Conservation (phyloP, 345 rosid species). For the Hibiscus trionum region DNA sequence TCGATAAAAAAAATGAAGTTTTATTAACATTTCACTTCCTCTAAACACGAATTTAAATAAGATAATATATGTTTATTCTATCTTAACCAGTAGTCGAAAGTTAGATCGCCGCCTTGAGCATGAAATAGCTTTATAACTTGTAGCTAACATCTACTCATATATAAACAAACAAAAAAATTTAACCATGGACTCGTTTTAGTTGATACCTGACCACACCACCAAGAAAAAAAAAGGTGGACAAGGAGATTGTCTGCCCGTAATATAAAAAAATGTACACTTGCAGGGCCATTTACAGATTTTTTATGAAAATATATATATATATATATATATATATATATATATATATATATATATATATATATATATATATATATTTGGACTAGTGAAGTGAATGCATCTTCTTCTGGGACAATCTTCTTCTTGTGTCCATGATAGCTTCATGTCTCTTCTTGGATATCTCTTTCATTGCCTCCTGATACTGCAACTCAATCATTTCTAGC, state of each 20-base stretch:
- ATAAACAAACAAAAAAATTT: too few species aligned
- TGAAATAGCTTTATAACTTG: too few species aligned
- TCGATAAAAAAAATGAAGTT: neutral
- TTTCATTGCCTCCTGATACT: conserved; percentile 49
- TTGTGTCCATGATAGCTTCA: conserved; percentile 54
- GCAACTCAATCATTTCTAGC: conserved; percentile 50
- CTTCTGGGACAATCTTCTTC: conserved; percentile 30
- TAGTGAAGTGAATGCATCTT: conserved; percentile 23
- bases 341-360: too few species aligned
- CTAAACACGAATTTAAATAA: neutral
- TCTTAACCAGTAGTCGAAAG: too few species aligned
- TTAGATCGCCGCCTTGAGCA: too few species aligned
- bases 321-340: too few species aligned
- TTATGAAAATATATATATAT: neutral
- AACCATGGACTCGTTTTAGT: too few species aligned
- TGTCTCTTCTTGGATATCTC: conserved; percentile 52
- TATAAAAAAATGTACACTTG: conserved; percentile 35
- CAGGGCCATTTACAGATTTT: conserved; percentile 11
- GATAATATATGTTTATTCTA: too few species aligned
- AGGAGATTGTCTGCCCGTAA: conserved; percentile 10
- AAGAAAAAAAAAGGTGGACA: neutral
- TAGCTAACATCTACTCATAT: too few species aligned
- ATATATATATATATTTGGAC: neutral
- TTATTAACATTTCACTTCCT: neutral
- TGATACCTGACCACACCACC: neutral